Percentiles rank a stretch among this genome's conserved stretches.
These are phyloP conservation scores for Rhizopogon vesiculosus DNA, from an alignment of 768 basidiomycete genomes.

Conservation along the genomic window DNA sequence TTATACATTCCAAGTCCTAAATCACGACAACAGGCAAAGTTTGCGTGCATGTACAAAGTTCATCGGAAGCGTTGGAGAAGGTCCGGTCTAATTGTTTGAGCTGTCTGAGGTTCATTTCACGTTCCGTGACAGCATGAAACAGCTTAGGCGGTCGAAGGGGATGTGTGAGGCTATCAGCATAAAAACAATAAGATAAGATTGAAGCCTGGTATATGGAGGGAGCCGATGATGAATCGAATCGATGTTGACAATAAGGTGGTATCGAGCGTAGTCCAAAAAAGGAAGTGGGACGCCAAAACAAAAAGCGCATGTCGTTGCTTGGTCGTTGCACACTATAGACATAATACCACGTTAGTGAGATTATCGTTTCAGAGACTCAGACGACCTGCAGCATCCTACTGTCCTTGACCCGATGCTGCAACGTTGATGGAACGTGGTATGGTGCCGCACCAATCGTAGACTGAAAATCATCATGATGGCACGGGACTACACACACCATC, in stretches of 20 bases:
- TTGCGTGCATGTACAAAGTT: not conserved
- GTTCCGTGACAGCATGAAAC: not conserved
- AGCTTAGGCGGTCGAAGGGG: not conserved
- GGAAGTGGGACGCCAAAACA: not conserved
- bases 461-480: no score
- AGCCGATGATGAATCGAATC: not conserved
- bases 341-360: not conserved
- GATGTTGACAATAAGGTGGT: not conserved
- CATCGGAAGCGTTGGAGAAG: not conserved
- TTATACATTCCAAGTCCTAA: not conserved
- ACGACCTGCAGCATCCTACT: not conserved
- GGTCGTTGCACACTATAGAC: not conserved
- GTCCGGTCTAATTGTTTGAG: not conserved
- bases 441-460: no score
- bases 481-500: no score
- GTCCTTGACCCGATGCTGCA: no score
- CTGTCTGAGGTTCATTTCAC: not conserved
- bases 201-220: not conserved
- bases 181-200: not conserved
- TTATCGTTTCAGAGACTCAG: not conserved
- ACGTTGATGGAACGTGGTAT: no score
- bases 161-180: not conserved
- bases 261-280: not conserved
- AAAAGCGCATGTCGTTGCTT: not conserved
- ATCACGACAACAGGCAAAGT: not conserved